Percentiles rank a stretch among this genome's conserved stretches.
phyloP scores from a whole-genome alignment of 2,329 filamentous ascomycete genomes.

The Calonectria hawksworthii region DNA sequence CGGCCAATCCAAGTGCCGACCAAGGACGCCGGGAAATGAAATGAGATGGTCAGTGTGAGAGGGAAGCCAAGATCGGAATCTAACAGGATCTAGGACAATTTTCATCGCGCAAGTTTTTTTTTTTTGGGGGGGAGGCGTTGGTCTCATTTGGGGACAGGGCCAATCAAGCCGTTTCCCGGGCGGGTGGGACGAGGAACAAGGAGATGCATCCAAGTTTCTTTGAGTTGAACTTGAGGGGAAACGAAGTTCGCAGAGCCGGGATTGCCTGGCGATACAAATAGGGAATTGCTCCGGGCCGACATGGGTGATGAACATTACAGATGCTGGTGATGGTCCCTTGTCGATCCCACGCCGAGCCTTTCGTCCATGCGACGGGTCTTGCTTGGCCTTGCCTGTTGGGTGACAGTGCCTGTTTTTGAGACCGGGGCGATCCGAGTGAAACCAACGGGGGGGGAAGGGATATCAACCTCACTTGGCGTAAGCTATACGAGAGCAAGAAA shows the following conservation, averaged over 20 bases:
- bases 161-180: conserved; percentile 25
- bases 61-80: conserved; percentile 10
- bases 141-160: conserved; percentile 19
- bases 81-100: conserved; percentile 17
- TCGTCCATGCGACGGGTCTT: not conserved
- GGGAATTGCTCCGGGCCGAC: conserved; percentile 15
- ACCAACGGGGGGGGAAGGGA: not conserved
- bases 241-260: conserved; percentile 3
- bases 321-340: conserved; percentile 10
- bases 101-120: not conserved
- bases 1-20: not conserved
- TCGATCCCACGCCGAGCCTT: conserved; percentile 20
- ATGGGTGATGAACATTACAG: conserved; percentile 23
- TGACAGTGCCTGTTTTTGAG: not conserved
- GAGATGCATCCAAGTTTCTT: not conserved
- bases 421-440: not conserved
- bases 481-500: not conserved
- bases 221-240: conserved; percentile 16
- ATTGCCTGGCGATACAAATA: conserved; percentile 18
- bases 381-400: not conserved
- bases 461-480: not conserved
- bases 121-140: not conserved
- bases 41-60: not conserved
- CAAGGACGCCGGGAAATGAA: not conserved
- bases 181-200: conserved; percentile 17